phyloP scores from a whole-genome alignment of 2,329 filamentous ascomycete genomes.

The Bipolaris sorokiniana region DNA sequence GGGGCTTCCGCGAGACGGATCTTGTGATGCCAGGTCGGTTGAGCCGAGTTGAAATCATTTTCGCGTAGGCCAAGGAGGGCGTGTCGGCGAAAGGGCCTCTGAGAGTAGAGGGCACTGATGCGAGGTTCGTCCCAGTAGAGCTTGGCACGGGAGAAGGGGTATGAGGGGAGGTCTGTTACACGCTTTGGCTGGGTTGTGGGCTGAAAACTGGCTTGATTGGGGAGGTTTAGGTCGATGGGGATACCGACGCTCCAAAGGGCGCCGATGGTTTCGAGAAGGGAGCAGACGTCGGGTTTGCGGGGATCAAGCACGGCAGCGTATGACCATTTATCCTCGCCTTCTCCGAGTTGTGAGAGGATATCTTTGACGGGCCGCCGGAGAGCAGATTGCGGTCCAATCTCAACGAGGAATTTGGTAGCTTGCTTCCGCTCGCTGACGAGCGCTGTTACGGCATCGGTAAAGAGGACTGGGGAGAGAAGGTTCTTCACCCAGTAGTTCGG shows the following conservation, averaged over 20 bases:
- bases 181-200: conserved; percentile 6
- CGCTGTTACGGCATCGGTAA: conserved; percentile 5
- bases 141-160: conserved; percentile 38
- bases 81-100: conserved; percentile 28
- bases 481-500: conserved; percentile 15
- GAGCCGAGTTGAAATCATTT: conserved; percentile 23
- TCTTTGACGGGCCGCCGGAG: conserved; percentile 14
- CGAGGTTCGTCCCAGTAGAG: conserved; percentile 28
- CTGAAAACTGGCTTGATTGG: conserved; percentile 13
- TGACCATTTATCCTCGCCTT: conserved; percentile 10
- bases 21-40: conserved; percentile 54
- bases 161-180: conserved; percentile 18
- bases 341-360: conserved; percentile 3
- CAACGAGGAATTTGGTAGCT: conserved; percentile 8
- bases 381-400: conserved; percentile 19
- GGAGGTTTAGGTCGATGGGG: conserved; percentile 8
- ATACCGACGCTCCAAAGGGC: conserved; percentile 9
- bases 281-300: background rate
- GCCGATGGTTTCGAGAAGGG: conserved; percentile 8
- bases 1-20: conserved; percentile 50
- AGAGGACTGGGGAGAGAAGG: conserved; percentile 11
- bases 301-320: conserved; percentile 9
- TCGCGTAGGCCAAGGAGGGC: conserved; percentile 23
- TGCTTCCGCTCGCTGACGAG: conserved; percentile 7
- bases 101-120: conserved; percentile 5